Evolutionary conservation across 2,329 filamentous ascomycete species (phyloP).

Genomic region (Alternaria arborescens): DNA sequence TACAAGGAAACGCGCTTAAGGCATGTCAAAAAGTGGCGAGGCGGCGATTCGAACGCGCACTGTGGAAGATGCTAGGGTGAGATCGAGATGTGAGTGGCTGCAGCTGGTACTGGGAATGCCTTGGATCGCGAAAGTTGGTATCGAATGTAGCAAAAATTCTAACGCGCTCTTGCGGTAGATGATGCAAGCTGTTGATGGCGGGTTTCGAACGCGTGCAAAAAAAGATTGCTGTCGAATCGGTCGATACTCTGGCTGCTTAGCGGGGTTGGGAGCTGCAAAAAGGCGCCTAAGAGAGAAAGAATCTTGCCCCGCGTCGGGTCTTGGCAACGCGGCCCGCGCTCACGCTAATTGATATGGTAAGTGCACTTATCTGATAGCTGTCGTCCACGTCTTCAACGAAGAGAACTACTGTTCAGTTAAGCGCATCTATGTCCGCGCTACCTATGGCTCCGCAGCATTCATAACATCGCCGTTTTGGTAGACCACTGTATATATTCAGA

Average conservation of each 20-base stretch:
- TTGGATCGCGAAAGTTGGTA: background rate
- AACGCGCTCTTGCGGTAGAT: background rate
- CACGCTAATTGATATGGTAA: conserved; percentile 3
- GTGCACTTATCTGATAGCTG: conserved; percentile 2
- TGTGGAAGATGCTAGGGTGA: conserved; percentile 9
- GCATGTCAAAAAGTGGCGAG: conserved; percentile 22
- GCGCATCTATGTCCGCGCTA: background rate
- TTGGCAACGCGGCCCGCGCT: conserved; percentile 13
- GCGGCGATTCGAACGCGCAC: conserved; percentile 35
- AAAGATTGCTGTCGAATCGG: conserved; percentile 13
- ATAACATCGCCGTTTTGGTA: background rate
- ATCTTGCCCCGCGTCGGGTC: conserved; percentile 12
- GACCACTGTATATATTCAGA: background rate
- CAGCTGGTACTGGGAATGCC: conserved; percentile 5
- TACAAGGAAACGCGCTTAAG: conserved; percentile 14
- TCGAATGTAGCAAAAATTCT: background rate
- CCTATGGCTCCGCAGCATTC: background rate
- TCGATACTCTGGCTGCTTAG: conserved; percentile 22
- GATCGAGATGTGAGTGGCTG: conserved; percentile 15
- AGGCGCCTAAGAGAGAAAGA: conserved; percentile 11
- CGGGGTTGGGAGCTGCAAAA: conserved; percentile 21
- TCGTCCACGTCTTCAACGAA: background rate
- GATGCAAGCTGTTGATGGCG: conserved; percentile 2
- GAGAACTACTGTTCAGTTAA: background rate
- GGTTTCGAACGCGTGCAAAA: conserved; percentile 22